Evolutionary conservation across 2,329 filamentous ascomycete species (phyloP).

Genomic region (Camptophora hylomeconis): DNA sequence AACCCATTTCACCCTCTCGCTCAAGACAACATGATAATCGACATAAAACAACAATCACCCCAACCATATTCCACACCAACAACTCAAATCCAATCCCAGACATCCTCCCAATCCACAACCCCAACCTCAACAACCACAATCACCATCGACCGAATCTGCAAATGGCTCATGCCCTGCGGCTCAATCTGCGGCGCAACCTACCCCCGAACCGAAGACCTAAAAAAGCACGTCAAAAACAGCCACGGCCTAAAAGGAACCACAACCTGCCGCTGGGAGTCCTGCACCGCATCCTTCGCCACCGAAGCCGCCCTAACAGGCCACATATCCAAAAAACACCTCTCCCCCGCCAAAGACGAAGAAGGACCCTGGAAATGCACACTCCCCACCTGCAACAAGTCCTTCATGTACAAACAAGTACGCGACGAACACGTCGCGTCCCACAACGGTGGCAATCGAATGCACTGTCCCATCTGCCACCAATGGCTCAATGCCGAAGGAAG

Average conservation of each 20-base stretch:
- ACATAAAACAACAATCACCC: neutral
- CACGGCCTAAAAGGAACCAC: constrained; percentile 14
- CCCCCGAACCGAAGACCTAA: constrained; percentile 14
- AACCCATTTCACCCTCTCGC: constrained; percentile 2
- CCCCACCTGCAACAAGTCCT: constrained; percentile 15
- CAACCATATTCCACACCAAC: neutral
- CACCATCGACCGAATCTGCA: constrained; percentile 6
- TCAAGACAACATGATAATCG: constrained; percentile 1
- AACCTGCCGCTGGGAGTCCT: constrained; percentile 14
- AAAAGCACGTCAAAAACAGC: constrained; percentile 16
- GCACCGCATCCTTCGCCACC: constrained; percentile 14
- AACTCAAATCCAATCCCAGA: constrained; percentile 2
- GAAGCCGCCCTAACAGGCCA: constrained; percentile 17
- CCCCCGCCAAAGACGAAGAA: constrained; percentile 8
- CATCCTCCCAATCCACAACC: constrained; percentile 1
- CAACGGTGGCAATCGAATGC: constrained; percentile 15
- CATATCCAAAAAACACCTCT: constrained; percentile 18
- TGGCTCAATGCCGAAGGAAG: constrained; percentile 17
- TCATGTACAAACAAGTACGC: constrained; percentile 19
- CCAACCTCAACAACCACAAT: neutral
- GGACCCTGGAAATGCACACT: constrained; percentile 17
- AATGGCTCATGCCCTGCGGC: constrained; percentile 19
- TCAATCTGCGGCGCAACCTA: constrained; percentile 16
- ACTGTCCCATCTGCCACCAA: constrained; percentile 16
- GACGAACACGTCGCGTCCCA: constrained; percentile 15